Conservation (phyloP, 2,329 filamentous ascomycete species). For the Delphinella strobiligena region DNA sequence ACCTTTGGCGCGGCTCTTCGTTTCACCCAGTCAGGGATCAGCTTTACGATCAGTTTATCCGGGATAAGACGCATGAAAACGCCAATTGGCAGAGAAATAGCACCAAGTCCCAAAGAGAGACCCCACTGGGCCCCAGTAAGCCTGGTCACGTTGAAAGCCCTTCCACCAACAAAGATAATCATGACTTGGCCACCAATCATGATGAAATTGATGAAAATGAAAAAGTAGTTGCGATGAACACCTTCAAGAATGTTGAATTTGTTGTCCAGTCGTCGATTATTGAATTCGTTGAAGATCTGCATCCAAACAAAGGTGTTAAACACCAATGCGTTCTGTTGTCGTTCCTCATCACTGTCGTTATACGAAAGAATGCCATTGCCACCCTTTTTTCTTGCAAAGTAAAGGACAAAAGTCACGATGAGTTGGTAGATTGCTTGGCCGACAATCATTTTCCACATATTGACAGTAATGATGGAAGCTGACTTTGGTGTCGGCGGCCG, state of each 20-base stretch:
- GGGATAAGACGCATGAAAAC: slow-evolving; percentile 72
- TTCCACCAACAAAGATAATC: slow-evolving; percentile 78
- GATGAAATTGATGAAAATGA: slow-evolving; percentile 69
- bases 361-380: slow-evolving; percentile 43
- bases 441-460: slow-evolving; percentile 99
- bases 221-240: slow-evolving; percentile 74
- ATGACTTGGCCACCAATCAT: slow-evolving; percentile 85
- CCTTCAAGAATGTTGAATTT: slow-evolving; percentile 92
- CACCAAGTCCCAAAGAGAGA: slow-evolving; percentile 71
- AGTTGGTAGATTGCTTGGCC: slow-evolving; percentile 88
- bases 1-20: slow-evolving; percentile 29
- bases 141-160: slow-evolving; percentile 62
- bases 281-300: slow-evolving; percentile 98
- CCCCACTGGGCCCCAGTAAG: slow-evolving; percentile 73
- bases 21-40: slow-evolving; percentile 27
- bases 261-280: slow-evolving; percentile 91
- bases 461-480: slow-evolving; percentile 66
- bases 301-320: slow-evolving; percentile 99
- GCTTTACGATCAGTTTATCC: slow-evolving; percentile 47
- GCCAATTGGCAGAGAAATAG: slow-evolving; percentile 76
- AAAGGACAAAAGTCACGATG: slow-evolving; percentile 63
- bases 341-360: slow-evolving; percentile 28
- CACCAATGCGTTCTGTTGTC: slow-evolving; percentile 64
- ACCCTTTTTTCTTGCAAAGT: slow-evolving; percentile 52
- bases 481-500: slow-evolving; percentile 68